A percentile compares a stretch with the other conserved stretches of the same genome.
Evolutionary conservation across 2,329 filamentous ascomycete genomes (phyloP).

Genomic region (Neopestalotiopsis rosae): DNA sequence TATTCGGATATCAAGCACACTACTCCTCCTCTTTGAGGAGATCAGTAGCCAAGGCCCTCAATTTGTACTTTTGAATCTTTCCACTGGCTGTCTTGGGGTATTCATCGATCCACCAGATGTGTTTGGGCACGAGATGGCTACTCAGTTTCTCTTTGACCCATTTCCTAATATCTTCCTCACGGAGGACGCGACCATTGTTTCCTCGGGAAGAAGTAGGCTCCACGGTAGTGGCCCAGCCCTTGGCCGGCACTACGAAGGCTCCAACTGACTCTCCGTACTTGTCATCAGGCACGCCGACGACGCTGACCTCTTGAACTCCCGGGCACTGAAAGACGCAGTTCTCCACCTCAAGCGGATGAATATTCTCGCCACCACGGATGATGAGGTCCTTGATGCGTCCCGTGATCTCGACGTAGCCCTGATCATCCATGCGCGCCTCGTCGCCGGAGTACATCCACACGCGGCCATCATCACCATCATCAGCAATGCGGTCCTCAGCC

Average conservation of each 20-base stretch:
- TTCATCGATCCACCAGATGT: slow-evolving; percentile 85
- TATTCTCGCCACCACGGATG: slow-evolving; percentile 94
- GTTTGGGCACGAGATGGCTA: slow-evolving; percentile 82
- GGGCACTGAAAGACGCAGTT: slow-evolving; percentile 81
- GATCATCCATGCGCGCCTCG: slow-evolving; percentile 81
- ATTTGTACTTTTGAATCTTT: slow-evolving; percentile 94
- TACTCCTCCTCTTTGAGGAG: slow-evolving; percentile 22
- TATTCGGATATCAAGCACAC: too few species aligned
- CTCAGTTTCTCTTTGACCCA: slow-evolving; percentile 76
- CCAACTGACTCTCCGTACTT: slow-evolving; percentile 86
- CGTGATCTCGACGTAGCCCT: slow-evolving; percentile 88
- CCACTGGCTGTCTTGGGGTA: slow-evolving; percentile 96
- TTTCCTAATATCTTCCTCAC: slow-evolving; percentile 63
- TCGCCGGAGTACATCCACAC: slow-evolving; percentile 94
- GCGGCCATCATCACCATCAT: slow-evolving; percentile 45
- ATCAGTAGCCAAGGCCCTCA: slow-evolving; percentile 68
- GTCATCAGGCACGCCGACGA: slow-evolving; percentile 83
- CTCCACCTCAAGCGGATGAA: slow-evolving; percentile 91
- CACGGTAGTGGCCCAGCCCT: slow-evolving; percentile 31
- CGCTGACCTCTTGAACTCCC: slow-evolving; percentile 75
- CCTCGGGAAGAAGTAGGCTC: slow-evolving; percentile 22
- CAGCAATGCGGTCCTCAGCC: slow-evolving; percentile 62
- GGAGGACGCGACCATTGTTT: slow-evolving; percentile 43
- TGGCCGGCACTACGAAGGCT: slow-evolving; percentile 74
- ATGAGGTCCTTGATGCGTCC: slow-evolving; percentile 92